Evolutionary conservation across 2,329 filamentous ascomycete species (phyloP), one percentile per base, ranked within the genome.

Genomic region (Paraconiothyrium brasiliense): DNA sequence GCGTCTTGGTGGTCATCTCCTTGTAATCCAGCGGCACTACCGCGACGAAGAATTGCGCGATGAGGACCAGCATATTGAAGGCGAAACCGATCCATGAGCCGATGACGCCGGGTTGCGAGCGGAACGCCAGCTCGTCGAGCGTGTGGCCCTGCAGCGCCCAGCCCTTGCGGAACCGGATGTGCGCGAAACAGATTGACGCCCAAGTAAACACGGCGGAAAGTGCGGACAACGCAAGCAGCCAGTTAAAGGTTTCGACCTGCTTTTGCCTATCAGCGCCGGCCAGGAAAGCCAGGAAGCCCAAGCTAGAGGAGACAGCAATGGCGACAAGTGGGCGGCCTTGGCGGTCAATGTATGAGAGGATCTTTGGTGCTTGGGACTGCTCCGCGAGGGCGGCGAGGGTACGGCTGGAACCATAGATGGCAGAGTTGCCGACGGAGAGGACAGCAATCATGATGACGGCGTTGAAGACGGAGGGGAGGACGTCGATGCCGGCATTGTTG

Each of bases 391-490:
- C 93, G 30, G 93, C 92, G 8, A 98, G 87, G 2, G 94, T 97
- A 70, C 94, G 89, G 1, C 92, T 96, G 27, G 92, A 94, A 39
- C 93, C 94, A 72, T 97, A 98, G 62, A 97, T 90, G 63, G 93
- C 90, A 7, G 92, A 94, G 79, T 97, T 97, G 60, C 93, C 93
- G 62, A 97, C 94, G 0, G 92, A 96, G 24, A 97, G 82, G 24
- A 97, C 93, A 22, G 94, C 91, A 64, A 97, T 88, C 74, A 97
- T 88, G 76, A 97, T 97, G 63, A 97, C 93, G n/a, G 88, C 89
- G 78, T 98, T 97, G 91, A 97, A 96, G 57, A 97, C 86, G 0
- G 91, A 94, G 1, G 93, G 92, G 2, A 97, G 86, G 2, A 90
- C 89, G 46, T 87, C 81, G 70, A 97, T 96, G 9, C 92, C 90